Evolutionary conservation across 1,139 yeast genomes (phyloP), one percentile per base, ranked within the genome.

Genomic region (Meyerozyma smithsonii): DNA sequence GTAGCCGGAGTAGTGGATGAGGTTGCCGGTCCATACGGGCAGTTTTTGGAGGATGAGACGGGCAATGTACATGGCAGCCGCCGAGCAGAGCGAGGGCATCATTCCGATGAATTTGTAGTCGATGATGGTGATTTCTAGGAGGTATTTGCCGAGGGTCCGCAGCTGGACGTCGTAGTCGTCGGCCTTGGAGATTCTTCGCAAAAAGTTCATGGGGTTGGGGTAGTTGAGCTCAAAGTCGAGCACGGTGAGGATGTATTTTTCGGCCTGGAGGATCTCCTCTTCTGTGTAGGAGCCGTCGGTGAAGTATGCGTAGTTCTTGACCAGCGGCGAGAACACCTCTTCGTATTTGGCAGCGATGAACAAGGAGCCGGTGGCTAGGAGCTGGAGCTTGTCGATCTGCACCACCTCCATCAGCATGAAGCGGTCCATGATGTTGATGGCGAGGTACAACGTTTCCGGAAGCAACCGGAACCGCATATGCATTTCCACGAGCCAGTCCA

Each of bases 341-440:
- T 90, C 97, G 59, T 87, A 89, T 64, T 92, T 92, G 18, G 97
- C 92, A 26, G 97, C 96, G 49, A 90, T 85, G 62, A 90, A 88
- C 48, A 92, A 63, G 17, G 95, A 81, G 1, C 96, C 89, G 1
- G 96, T 85, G 10, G 97, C 97, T 36, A 90, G 79, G 42, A 90
- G 71, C 67, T 92, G 98, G 43, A 92, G 69, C 63, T 87, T 81
- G 55, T 85, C 90, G 45, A 89, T 78, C 51, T 85, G 88, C 32
- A 89, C 95, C 37, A 78, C 73, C 53, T 85, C 94, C 45, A 76
- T 70, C 15, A 92, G 81, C 75, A 92, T 77, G 62, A 88, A 90
- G 47, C 97, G 69, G 64, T 92, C 98, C 84, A 90, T 84, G 42
- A 89, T 71, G 62, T 90, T 92, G 44, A 88, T 84, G 7, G 97